phyloP scores from a whole-genome alignment of 2,329 filamentous ascomycete genomes.

The Cryphonectria parasitica region DNA sequence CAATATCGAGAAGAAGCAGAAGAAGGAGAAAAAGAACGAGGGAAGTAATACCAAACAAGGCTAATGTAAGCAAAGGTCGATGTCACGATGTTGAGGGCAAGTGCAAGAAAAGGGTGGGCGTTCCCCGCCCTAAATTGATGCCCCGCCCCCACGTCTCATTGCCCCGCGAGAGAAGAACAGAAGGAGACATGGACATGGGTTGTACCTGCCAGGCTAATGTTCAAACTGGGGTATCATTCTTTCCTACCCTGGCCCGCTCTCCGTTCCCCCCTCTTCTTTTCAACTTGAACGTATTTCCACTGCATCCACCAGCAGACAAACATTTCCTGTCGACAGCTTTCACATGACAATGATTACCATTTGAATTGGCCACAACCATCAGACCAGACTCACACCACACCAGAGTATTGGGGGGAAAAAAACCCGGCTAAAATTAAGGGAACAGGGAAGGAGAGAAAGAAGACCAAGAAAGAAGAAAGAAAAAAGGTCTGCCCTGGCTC shows the following conservation, averaged over 20 bases:
- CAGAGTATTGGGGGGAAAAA: not conserved
- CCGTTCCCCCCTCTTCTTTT: not conserved
- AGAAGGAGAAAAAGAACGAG: not conserved
- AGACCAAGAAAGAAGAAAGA: no score
- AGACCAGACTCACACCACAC: no score
- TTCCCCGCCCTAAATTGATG: not conserved
- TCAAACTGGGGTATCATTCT: not conserved
- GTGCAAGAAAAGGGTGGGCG: not conserved
- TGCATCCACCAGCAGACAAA: not conserved
- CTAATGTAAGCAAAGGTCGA: not conserved
- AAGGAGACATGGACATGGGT: constrained; percentile 3
- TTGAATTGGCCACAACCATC: not conserved
- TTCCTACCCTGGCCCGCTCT: not conserved
- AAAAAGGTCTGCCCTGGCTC: not conserved
- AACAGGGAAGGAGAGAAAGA: no score
- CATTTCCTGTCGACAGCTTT: not conserved
- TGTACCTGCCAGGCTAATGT: not conserved
- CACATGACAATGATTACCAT: not conserved
- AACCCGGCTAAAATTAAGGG: not conserved
- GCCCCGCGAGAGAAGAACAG: constrained; percentile 12
- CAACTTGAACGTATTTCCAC: not conserved
- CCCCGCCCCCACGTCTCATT: constrained; percentile 16
- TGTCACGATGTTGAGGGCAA: constrained; percentile 4
- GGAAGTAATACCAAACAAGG: not conserved
- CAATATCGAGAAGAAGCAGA: not conserved